Conservation (phyloP, 352 stramenopile genomes). For the Pythium folliculosum region DNA sequence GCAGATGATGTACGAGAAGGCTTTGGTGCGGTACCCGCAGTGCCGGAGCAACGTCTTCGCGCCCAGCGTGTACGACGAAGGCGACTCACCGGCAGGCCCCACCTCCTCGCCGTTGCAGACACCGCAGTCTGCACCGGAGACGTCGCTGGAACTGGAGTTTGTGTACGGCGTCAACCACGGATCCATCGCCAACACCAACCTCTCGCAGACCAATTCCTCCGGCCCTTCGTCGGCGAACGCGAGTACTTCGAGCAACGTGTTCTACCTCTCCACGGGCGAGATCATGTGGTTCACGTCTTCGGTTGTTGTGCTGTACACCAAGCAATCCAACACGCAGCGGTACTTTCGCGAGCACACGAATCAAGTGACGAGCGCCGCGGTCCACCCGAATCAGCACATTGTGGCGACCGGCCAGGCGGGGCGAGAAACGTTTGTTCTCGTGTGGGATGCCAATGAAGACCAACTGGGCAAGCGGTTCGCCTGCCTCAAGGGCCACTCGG, state of each 20-base stretch:
- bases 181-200: conserved; percentile 15
- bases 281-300: conserved; percentile 65
- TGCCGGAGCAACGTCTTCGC: conserved; percentile 70
- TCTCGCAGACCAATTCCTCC: conserved; percentile 24
- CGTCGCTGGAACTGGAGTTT: conserved; percentile 57
- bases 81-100: neutral
- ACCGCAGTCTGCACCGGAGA: conserved; percentile 31
- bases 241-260: conserved; percentile 47
- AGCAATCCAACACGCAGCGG: conserved; percentile 48
- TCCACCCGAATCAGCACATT: conserved; percentile 65
- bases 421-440: conserved; percentile 56
- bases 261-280: conserved; percentile 61
- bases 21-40: conserved; percentile 61
- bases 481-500: conserved; percentile 51
- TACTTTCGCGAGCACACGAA: conserved; percentile 66
- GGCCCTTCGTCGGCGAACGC: conserved; percentile 23
- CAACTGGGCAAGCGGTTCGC: conserved; percentile 56
- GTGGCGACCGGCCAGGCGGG: conserved; percentile 65
- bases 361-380: conserved; percentile 49
- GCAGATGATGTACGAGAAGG: conserved; percentile 64
- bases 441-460: conserved; percentile 71
- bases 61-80: conserved; percentile 50
- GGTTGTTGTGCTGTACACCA: conserved; percentile 62
- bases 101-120: neutral
- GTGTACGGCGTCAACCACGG: conserved; percentile 62